These are phyloP conservation scores for Serpula lacrymans DNA, from an alignment of 768 basidiomycete species.

Conservation along the genomic window DNA sequence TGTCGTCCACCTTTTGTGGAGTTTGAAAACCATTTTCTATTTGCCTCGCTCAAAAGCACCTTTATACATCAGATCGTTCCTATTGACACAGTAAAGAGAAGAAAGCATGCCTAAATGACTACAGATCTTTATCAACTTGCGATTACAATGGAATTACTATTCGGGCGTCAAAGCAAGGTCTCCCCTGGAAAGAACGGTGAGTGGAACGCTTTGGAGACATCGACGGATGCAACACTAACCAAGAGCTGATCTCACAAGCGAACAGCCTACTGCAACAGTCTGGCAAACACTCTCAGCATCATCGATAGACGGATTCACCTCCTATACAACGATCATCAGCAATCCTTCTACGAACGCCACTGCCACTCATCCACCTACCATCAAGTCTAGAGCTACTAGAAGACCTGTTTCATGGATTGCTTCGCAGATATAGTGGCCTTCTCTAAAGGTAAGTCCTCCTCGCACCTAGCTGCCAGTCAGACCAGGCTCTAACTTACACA, in stretches of 20 bases:
- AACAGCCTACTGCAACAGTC: conserved; percentile 90
- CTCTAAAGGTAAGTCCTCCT: conserved; percentile 93
- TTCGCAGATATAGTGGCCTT: conserved; percentile 98
- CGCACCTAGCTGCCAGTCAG: conserved; percentile 53
- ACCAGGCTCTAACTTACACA: conserved; percentile 6
- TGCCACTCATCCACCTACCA: conserved; percentile 52
- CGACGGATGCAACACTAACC: conserved; percentile 43
- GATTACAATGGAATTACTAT: too few relatives aligned
- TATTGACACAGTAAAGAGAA: neutral
- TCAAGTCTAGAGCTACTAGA: conserved; percentile 88
- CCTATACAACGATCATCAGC: conserved; percentile 40
- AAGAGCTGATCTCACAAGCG: conserved; percentile 76
- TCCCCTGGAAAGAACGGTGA: conserved; percentile 24
- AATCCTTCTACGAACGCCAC: conserved; percentile 7
- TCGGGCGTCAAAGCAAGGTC: conserved; percentile 24
- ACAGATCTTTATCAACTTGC: neutral
- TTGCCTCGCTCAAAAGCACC: too few relatives aligned
- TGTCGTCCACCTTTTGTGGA: too few relatives aligned
- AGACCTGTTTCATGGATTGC: conserved; percentile 89
- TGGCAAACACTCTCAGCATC: conserved; percentile 73
- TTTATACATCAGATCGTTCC: conserved; percentile 2
- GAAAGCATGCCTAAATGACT: neutral
- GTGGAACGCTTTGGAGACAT: neutral
- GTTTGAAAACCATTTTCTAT: too few relatives aligned
- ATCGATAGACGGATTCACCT: conserved; percentile 93